Evolutionary conservation across 2,329 filamentous ascomycete species (phyloP).

Genomic region (Setomelanomma holmii): DNA sequence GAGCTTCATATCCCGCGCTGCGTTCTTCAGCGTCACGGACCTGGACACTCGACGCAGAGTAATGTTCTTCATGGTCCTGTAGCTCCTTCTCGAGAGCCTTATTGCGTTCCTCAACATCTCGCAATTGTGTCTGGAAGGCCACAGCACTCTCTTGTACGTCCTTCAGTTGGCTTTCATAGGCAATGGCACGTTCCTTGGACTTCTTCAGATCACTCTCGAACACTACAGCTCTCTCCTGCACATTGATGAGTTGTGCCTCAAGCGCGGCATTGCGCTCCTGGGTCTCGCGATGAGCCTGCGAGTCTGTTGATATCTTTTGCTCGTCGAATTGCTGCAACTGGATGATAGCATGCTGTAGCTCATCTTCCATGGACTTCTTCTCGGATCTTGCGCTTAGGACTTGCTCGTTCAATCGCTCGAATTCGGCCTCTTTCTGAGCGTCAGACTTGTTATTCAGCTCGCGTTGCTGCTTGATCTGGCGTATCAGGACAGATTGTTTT

Average conservation of each 20-base stretch:
- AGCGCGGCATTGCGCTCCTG: slow-evolving; percentile 44
- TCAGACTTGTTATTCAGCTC: slow-evolving; percentile 91
- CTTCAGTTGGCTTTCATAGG: slow-evolving; percentile 43
- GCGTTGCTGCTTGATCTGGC: slow-evolving; percentile 94
- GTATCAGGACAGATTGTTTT: slow-evolving; percentile 86
- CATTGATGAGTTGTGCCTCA: slow-evolving; percentile 40
- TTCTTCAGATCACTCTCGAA: slow-evolving; percentile 40
- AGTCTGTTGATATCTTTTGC: slow-evolving; percentile 26
- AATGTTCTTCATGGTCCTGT: slow-evolving; percentile 38
- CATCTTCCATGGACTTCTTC: slow-evolving; percentile 44
- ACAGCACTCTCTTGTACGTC: slow-evolving; percentile 41
- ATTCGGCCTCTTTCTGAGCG: slow-evolving; percentile 51
- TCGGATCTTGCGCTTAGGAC: slow-evolving; percentile 45
- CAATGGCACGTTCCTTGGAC: slow-evolving; percentile 34
- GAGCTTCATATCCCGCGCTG: slow-evolving; percentile 40
- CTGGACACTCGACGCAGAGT: slow-evolving; percentile 26
- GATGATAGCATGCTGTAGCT: slow-evolving; percentile 45
- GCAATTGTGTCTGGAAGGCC: slow-evolving; percentile 39
- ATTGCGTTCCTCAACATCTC: slow-evolving; percentile 35
- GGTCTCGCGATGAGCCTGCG: slow-evolving; percentile 31
- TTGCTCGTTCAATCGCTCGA: slow-evolving; percentile 51
- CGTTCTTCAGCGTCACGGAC: slow-evolving; percentile 31
- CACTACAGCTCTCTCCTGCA: slow-evolving; percentile 41
- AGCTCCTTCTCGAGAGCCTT: slow-evolving; percentile 38
- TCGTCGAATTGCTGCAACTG: slow-evolving; percentile 41